These are phyloP conservation scores for Solanum megistacrolobum DNA, from an alignment of 257 asterid species.

Conservation along the genomic window DNA sequence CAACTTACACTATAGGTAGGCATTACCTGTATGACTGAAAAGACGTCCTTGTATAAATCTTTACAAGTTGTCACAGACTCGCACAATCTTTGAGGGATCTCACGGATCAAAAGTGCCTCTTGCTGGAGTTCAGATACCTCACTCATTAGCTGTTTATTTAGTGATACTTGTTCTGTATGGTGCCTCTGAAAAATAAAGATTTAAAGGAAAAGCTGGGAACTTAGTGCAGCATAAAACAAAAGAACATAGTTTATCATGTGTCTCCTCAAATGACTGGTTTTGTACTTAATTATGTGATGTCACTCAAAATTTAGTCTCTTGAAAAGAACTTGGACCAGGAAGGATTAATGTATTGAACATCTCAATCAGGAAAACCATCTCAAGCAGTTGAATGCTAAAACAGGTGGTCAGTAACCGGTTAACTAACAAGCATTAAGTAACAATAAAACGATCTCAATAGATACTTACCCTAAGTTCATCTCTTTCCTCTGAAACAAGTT, in stretches of 20 bases:
- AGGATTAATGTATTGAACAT: background rate
- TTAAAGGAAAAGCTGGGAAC: background rate
- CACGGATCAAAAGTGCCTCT: slow-evolving; percentile 35
- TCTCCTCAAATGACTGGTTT: background rate
- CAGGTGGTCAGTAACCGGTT: background rate
- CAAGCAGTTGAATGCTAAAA: background rate
- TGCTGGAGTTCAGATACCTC: slow-evolving; percentile 53
- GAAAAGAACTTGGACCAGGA: background rate
- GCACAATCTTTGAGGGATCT: slow-evolving; percentile 46
- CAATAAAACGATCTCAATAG: background rate
- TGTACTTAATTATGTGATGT: background rate
- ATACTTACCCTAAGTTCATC: slow-evolving; percentile 67
- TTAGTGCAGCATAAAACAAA: background rate
- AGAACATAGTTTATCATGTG: background rate
- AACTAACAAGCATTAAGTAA: background rate
- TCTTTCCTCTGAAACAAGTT: slow-evolving; percentile 58
- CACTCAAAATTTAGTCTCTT: background rate
- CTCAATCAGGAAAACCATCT: background rate
- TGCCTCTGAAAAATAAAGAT: slow-evolving; percentile 41
- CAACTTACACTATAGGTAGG: background rate
- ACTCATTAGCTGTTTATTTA: slow-evolving; percentile 39
- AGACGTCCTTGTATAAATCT: slow-evolving; percentile 43
- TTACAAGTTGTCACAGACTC: slow-evolving; percentile 52
- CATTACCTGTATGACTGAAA: slow-evolving; percentile 55
- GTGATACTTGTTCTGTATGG: slow-evolving; percentile 35